Evolutionary conservation across 2,329 filamentous ascomycete genomes (phyloP), one percentile per base, ranked within the genome.

Genomic region (Cladophialophora exuberans): DNA sequence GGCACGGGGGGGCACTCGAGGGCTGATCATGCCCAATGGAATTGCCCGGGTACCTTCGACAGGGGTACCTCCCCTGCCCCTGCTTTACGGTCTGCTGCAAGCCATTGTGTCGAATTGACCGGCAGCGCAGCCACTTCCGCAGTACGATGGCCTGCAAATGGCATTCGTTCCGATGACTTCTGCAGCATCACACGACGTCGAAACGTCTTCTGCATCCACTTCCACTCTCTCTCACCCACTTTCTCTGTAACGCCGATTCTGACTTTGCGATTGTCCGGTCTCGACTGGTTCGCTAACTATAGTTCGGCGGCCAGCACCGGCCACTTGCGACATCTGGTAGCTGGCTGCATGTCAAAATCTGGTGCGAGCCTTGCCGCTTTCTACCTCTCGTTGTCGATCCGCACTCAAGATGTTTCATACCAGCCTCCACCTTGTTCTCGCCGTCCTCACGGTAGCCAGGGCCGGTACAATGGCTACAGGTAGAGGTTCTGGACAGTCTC

Each of bases 81-180:
- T 51, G 48, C 25, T 38, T n/a, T 49, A 23, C 25, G 18, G 26
- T 51, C 35, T 17, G 48, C 20, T 35, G 48, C 48, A 43, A 15
- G 48, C 48, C 38, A 51, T 51, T 51, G 48, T 51, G 48, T 51
- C 48, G 48, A 43, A 51, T 51, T 15, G 42, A 28, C 28, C 25
- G 48, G 26, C 31, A 36, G 15, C 9, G 22, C 45, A 36, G 22
- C 45, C 45, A 35, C 20, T 33, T 15, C 28, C 44, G 39, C 10
- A 13, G 26, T n/a, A 22, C 22, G 20, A 26, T 48, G 31, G 33
- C 46, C 35, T 41, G 35, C 31, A 26, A n/a, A n/a, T n/a, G n/a
- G n/a, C 33, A 25, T 22, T 30, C 23, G 9, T 38, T 39, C n/a
- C n/a, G 17, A 20, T n/a, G 39, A n/a, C 6, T 4, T 6, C 11